Conservation (phyloP, 805 yeast species). For the Suhomyces canberraensis region DNA sequence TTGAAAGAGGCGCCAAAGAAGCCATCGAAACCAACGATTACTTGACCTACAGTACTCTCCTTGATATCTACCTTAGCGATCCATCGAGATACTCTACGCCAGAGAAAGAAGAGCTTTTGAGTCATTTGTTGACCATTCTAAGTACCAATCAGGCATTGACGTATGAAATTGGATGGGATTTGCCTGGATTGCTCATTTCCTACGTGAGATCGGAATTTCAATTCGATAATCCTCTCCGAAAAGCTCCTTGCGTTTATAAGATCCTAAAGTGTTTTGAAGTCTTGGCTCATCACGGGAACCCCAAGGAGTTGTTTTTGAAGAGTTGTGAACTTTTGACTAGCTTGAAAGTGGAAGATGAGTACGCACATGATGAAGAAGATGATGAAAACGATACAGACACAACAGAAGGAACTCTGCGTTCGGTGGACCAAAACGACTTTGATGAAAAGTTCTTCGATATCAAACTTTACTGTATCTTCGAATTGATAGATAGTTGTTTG, state of each 20-base stretch:
- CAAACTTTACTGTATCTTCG: constrained; percentile 63
- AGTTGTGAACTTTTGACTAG: constrained; percentile 58
- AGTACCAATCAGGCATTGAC: constrained; percentile 46
- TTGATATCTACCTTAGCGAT: constrained; percentile 57
- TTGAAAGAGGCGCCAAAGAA: constrained; percentile 32
- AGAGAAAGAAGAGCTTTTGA: constrained; percentile 52
- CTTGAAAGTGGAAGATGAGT: constrained; percentile 10
- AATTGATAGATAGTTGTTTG: constrained; percentile 57
- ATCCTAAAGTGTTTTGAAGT: constrained; percentile 55
- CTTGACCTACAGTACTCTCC: constrained; percentile 66
- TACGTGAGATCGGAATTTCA: constrained; percentile 44
- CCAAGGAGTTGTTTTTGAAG: constrained; percentile 74
- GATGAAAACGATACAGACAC: constrained; percentile 8
- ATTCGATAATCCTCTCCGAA: constrained; percentile 26
- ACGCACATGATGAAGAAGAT: constrained; percentile 8
- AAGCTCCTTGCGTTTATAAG: constrained; percentile 36
- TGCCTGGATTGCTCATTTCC: constrained; percentile 65
- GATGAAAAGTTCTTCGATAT: constrained; percentile 43
- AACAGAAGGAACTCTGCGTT: background rate
- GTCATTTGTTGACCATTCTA: constrained; percentile 43
- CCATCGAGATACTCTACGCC: constrained; percentile 43
- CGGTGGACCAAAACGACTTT: background rate
- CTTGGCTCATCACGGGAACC: constrained; percentile 68
- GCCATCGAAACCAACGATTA: constrained; percentile 53
- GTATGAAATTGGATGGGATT: constrained; percentile 84